A percentile compares a stretch with the other conserved stretches of the same genome.
Conservation (phyloP, 2,329 filamentous ascomycete genomes). For the Hypocreales sp. region DNA sequence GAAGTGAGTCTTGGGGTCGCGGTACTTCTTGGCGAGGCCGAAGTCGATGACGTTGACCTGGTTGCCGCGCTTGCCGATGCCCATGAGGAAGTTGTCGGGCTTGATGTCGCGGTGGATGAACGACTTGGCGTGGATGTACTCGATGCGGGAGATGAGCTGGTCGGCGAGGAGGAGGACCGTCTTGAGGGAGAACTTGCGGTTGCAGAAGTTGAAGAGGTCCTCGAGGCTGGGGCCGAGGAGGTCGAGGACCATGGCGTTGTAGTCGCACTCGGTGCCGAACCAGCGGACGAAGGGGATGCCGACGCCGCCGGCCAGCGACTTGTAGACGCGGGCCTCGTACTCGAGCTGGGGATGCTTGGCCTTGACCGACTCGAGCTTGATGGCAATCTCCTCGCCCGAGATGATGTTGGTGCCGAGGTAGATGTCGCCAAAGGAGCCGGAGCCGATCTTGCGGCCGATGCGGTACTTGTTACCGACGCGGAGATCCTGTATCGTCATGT, state of each 20-base stretch:
- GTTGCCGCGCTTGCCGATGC: constrained; percentile 96
- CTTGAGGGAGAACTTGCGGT: constrained; percentile 98
- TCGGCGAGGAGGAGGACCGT: constrained; percentile 92
- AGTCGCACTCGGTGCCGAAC: constrained; percentile 99
- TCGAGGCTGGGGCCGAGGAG: constrained; percentile 90
- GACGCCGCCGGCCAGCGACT: constrained; percentile 83
- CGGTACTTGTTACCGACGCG: constrained; percentile 99
- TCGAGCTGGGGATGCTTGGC: constrained; percentile 98
- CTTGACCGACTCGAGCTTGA: constrained; percentile 99
- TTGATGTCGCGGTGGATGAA: constrained; percentile 99
- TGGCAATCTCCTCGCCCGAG: constrained; percentile 97
- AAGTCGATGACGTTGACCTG: constrained; percentile 99
- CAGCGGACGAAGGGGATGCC: constrained; percentile 98
- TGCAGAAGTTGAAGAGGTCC: constrained; percentile 99
- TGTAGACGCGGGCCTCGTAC: constrained; percentile 92
- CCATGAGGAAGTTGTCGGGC: constrained; percentile 99
- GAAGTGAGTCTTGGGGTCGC: constrained; percentile 98
- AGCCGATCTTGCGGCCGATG: constrained; percentile 97
- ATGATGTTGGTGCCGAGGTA: constrained; percentile 99
- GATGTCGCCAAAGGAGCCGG: constrained; percentile 94
- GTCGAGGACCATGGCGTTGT: constrained; percentile 99
- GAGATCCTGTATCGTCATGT: constrained; percentile 53
- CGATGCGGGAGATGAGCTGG: constrained; percentile 96
- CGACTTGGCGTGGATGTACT: constrained; percentile 99
- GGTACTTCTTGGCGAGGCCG: constrained; percentile 98